Evolutionary conservation across 2,329 filamentous ascomycete genomes (phyloP), one percentile per base, ranked within the genome.

Genomic region (Plectosphaerella plurivora): DNA sequence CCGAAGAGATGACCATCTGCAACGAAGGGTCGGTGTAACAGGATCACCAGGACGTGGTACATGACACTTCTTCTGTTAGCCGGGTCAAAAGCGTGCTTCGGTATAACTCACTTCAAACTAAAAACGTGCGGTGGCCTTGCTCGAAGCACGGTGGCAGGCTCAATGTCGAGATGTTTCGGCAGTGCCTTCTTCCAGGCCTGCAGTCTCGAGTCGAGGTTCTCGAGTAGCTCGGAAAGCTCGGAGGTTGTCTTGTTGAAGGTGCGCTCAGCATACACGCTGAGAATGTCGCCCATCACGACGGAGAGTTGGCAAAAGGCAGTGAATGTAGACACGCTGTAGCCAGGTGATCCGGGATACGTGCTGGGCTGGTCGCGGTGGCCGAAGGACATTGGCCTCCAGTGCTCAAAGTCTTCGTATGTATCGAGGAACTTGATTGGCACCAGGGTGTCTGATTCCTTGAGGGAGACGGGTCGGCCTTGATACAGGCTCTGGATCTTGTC

Each of bases 401-500:
- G 65, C 50, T 82, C 78, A 0, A 78, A 65, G 55, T 83, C 79
- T 28, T 83, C 79, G 33, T 71, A 81, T 0, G 68, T 69, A 49
- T 81, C 77, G 1, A 73, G 63, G 22, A 79, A 77, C 6, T 69
- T 65, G 16, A 78, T 70, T 0, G 77, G 72, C 0, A 81, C 74
- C 10, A 68, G 63, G 0, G 68, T 70, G 22, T 80, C 73, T 0
- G 67, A 68, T n/a, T 76, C 70, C 9, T 73, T 73, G 6, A 80
- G 61, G 3, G 64, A 74, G 0, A 71, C 72, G 0, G 77, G 80
- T 1, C 78, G 73, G 1, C 79, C 79, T 57, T 79, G 77, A 47
- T 81, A 83, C 0, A 83, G 60, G 14, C 71, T 75, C 54, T 83
- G 78, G 8, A 81, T 72, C 56, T 81, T 82, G 54, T 81, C 79